Evolutionary conservation across 1,139 yeast species (phyloP).

Genomic region (Sugiyamaella paludigena): DNA sequence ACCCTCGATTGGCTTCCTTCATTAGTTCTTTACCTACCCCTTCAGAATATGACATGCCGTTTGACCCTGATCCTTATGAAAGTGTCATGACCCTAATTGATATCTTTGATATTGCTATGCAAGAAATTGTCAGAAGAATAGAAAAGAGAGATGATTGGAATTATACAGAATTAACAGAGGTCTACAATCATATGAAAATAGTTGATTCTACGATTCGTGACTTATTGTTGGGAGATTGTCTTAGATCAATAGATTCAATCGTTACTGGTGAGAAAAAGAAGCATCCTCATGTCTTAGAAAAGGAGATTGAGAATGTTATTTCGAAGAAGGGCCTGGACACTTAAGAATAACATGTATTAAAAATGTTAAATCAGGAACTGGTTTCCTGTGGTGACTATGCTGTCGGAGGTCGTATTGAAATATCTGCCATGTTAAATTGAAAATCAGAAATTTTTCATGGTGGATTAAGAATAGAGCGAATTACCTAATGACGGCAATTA

Average conservation of each 20-base stretch:
- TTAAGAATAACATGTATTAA: too few species aligned
- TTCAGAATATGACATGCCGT: slow-evolving; percentile 1
- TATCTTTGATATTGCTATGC: background rate
- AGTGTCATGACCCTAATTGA: slow-evolving; percentile 10
- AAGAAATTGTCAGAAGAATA: slow-evolving; percentile 2
- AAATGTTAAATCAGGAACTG: too few species aligned
- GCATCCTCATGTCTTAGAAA: background rate
- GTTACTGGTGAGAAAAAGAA: background rate
- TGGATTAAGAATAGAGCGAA: too few species aligned
- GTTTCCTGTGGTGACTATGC: too few species aligned
- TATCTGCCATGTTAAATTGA: too few species aligned
- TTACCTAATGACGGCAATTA: too few species aligned
- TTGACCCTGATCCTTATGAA: slow-evolving; percentile 8
- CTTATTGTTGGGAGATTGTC: slow-evolving; percentile 1
- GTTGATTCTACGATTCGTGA: background rate
- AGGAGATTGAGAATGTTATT: background rate
- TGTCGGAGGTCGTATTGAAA: too few species aligned
- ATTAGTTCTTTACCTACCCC: background rate
- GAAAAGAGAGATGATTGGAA: background rate
- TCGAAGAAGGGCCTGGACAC: too few species aligned
- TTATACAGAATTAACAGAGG: slow-evolving; percentile 2
- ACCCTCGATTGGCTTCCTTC: background rate
- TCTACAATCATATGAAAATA: background rate
- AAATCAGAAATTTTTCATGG: too few species aligned
- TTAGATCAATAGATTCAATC: slow-evolving; percentile 6